Conservation (phyloP, 129 eudicot genomes). For the Centaurea solstitialis region DNA sequence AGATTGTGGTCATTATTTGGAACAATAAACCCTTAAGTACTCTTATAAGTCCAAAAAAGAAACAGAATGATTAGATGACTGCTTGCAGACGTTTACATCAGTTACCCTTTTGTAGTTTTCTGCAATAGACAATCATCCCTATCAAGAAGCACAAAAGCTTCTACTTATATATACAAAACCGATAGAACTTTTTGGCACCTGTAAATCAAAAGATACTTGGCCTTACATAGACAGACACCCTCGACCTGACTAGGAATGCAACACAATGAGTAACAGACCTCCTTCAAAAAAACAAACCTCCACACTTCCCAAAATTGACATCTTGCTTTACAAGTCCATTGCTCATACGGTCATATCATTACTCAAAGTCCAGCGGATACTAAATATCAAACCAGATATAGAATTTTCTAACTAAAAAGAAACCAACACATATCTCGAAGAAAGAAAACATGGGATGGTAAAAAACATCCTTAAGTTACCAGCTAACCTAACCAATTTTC, state of each 20-base stretch:
- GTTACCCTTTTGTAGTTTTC: neutral
- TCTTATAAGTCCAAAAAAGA: conserved; percentile 4
- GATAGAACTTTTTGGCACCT: neutral
- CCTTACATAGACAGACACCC: conserved; percentile 5
- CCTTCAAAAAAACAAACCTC: conserved; percentile 4
- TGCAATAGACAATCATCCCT: conserved; percentile 6
- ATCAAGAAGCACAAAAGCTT: neutral
- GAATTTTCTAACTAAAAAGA: neutral
- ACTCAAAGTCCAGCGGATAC: neutral
- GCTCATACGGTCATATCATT: conserved; percentile 2
- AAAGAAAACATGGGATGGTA: neutral
- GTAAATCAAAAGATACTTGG: conserved; percentile 1
- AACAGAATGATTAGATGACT: neutral
- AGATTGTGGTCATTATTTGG: conserved; percentile 3
- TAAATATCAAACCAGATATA: neutral
- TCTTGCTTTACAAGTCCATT: too few species aligned
- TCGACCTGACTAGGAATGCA: neutral
- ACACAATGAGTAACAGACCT: neutral
- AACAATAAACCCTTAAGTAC: conserved; percentile 3
- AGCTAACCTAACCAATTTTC: neutral
- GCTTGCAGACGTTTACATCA: conserved; percentile 3
- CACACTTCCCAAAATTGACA: neutral
- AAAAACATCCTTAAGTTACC: neutral
- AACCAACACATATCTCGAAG: neutral
- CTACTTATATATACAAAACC: conserved; percentile 1